Evolutionary conservation across 805 yeast genomes (phyloP).

Genomic region (Pichia nakasei): DNA sequence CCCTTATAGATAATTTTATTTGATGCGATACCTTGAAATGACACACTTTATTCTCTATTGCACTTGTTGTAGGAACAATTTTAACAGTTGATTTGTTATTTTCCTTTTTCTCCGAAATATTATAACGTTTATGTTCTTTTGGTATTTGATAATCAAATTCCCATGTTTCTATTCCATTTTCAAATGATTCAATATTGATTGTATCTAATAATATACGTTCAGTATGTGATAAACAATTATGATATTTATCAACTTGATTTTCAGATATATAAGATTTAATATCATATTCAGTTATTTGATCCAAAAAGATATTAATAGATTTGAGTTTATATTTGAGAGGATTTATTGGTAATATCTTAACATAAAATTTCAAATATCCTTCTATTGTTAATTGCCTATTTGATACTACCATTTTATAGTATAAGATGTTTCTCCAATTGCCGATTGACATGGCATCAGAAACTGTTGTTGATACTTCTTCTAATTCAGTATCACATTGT

Average conservation of each 20-base stretch:
- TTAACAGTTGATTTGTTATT: conserved; percentile 6
- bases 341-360: conserved; percentile 21
- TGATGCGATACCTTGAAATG: conserved; percentile 19
- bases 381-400: conserved; percentile 16
- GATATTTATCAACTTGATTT: neutral
- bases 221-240: conserved; percentile 6
- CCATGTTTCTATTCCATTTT: conserved; percentile 4
- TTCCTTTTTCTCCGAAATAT: neutral
- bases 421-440: conserved; percentile 25
- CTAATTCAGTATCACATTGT: conserved; percentile 10
- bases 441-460: conserved; percentile 19
- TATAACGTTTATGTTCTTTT: conserved; percentile 5
- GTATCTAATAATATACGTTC: conserved; percentile 15
- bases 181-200: neutral
- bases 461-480: neutral
- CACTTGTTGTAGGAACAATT: conserved; percentile 16
- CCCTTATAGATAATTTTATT: conserved; percentile 9
- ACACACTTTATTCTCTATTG: conserved; percentile 8
- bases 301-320: conserved; percentile 15
- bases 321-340: conserved; percentile 14
- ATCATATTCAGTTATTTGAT: conserved; percentile 18
- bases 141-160: conserved; percentile 6
- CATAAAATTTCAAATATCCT: conserved; percentile 8
- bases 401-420: conserved; percentile 17
- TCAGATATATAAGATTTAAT: neutral